Base-by-base conservation (phyloP, 2,329 filamentous ascomycete genomes). In the Furcasterigmium sp. region DNA sequence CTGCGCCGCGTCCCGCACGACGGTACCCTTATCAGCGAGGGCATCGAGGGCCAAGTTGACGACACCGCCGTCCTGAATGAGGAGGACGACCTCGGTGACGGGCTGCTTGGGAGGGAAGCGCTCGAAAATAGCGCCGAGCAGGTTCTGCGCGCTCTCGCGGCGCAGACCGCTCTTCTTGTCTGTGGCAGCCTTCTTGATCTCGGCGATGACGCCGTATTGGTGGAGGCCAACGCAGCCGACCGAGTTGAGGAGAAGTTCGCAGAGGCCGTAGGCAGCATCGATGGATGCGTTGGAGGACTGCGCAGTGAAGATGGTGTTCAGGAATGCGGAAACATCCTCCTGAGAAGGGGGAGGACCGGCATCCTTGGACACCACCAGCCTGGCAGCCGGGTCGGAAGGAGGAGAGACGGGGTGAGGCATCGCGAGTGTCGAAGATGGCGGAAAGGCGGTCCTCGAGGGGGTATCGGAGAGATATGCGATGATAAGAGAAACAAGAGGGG, bases 81-180 rank as follows among this genome's bases (percentile, higher is more conserved):
- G 69, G 52, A 98, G 84, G 36, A 90, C 69, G 40, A 87, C 80
- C 68, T 97, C 91, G 63, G 82, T 87, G 51, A 89, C 68, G 42
- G 81, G 84, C 60, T 93, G 85, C 52, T 82, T 78, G 37, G 81
- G 72, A 37, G 90, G 87, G 59, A 97, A 86, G 32, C 86, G 83
- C 73, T 98, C 93, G 57, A 97, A 91, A 37, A 98, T 73, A 43
- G 94, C 91, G 45, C 94, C 93, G 19, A 97, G 77, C 34, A 95
- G 84, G 64, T 96, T 94, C 81, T 97, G 94, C 52, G 91, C 86
- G 58, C 90, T 89, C 70, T 98, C 93, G 56, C 91, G 80, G 55
- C 80, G 81, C 30, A 85, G 76, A 14, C 85, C 85, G 65, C 84
- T 91, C 76, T 98, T 98, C 82, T 97, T 98, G 70, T 97, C 90